phyloP scores from a whole-genome alignment of 257 asterid genomes.

The Nicotiana sylvestris region DNA sequence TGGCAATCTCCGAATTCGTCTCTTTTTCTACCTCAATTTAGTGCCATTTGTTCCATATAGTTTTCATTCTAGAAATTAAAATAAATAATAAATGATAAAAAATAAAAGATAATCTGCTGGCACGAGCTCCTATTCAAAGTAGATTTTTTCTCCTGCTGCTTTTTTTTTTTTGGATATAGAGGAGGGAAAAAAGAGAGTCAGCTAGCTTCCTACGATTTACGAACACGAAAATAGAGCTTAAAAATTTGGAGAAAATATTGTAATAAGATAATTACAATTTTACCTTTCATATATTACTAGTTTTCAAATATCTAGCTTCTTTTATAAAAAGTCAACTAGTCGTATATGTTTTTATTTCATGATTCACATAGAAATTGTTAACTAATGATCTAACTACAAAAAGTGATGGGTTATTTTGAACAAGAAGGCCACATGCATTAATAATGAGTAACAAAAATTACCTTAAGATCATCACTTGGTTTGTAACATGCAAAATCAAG shows the following conservation, averaged over 20 bases:
- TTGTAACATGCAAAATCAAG: slow-evolving; percentile 86
- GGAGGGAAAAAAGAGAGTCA: not conserved
- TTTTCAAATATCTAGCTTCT: not conserved
- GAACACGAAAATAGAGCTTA: not conserved
- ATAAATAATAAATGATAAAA: no score
- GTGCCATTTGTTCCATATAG: no score
- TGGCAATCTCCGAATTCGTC: not conserved
- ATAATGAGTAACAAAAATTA: not conserved
- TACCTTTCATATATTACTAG: not conserved
- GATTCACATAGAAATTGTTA: not conserved
- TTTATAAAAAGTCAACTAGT: not conserved
- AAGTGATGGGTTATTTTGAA: not conserved
- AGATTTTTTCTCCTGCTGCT: not conserved
- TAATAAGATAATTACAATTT: not conserved
- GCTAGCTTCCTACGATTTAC: not conserved
- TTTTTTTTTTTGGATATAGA: not conserved
- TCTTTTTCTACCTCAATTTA: not conserved
- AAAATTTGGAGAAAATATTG: not conserved
- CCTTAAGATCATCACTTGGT: slow-evolving; percentile 83
- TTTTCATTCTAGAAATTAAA: not conserved
- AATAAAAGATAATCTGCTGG: not conserved
- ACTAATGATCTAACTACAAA: not conserved
- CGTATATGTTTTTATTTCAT: not conserved
- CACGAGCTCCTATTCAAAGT: not conserved
- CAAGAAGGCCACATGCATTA: not conserved